Conservation (phyloP, 139 green algal genomes). For the Chlorella sp. region DNA sequence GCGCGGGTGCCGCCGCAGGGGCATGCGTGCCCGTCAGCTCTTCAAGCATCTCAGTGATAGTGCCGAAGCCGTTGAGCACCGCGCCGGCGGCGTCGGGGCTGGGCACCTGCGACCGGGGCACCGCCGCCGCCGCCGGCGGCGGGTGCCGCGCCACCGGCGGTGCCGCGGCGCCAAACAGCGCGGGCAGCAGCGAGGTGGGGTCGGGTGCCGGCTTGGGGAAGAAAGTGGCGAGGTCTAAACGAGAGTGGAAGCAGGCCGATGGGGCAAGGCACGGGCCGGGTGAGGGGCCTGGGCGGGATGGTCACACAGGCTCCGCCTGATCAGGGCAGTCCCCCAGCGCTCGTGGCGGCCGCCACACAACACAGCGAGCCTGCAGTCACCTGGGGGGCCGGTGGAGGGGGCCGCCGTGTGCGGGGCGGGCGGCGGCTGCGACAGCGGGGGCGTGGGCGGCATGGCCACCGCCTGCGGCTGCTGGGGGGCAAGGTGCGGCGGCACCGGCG, state of each 20-base stretch:
- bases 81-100: background rate
- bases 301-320: no score
- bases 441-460: background rate
- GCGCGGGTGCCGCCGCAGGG: background rate
- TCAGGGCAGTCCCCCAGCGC: no score
- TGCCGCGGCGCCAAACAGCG: background rate
- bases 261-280: no score
- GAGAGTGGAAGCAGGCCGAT: no score
- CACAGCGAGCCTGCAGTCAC: no score
- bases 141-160: background rate
- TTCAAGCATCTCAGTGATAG: slow-evolving; percentile 11
- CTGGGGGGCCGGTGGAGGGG: background rate
- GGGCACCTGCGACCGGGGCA: background rate
- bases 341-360: no score
- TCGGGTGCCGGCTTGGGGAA: no score
- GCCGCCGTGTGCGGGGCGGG: background rate
- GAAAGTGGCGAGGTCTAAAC: no score
- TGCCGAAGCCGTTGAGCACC: background rate
- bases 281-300: no score
- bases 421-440: background rate
- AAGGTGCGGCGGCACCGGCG: background rate
- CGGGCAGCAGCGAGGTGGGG: no score
- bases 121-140: background rate
- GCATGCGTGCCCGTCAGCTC: slow-evolving; percentile 2
- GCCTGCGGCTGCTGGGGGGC: background rate